phyloP scores from a whole-genome alignment of 164 flowering plant genomes.

The Magnolia sinica region DNA sequence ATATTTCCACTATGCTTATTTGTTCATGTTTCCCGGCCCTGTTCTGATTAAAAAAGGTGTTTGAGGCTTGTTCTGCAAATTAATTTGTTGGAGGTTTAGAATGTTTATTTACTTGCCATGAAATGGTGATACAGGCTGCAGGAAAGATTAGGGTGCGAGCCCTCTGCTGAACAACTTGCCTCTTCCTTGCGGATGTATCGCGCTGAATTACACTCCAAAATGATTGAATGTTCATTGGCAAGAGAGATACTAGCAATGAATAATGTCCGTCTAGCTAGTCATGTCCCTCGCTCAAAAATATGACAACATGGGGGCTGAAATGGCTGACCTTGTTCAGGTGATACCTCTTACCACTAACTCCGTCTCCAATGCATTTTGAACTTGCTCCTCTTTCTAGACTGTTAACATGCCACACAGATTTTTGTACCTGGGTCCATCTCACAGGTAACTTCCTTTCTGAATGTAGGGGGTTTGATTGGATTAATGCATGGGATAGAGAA shows the following conservation, averaged over 20 bases:
- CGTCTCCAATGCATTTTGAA: too few relatives aligned
- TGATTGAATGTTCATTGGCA: constrained; percentile 74
- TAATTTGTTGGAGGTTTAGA: background rate
- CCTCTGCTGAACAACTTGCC: constrained; percentile 86
- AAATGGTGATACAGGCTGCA: constrained; percentile 46
- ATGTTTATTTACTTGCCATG: background rate
- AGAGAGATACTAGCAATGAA: constrained; percentile 93
- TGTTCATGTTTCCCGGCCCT: too few relatives aligned
- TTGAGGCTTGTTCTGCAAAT: background rate
- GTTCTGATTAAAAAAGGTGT: too few relatives aligned
- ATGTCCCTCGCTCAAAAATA: constrained; percentile 91
- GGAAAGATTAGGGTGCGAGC: constrained; percentile 76
- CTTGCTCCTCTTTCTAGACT: background rate
- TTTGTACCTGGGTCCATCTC: too few relatives aligned
- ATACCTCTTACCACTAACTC: background rate
- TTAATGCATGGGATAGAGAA: too few relatives aligned
- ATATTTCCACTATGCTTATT: too few relatives aligned
- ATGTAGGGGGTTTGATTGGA: too few relatives aligned
- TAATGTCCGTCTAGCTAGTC: constrained; percentile 86
- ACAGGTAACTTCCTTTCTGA: too few relatives aligned
- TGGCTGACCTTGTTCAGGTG: constrained; percentile 98
- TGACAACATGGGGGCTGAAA: constrained; percentile 85
- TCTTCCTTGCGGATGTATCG: constrained; percentile 64
- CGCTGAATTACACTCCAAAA: constrained; percentile 48
- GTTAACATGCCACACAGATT: too few relatives aligned